These are phyloP conservation scores for Rusavskia elegans DNA, from an alignment of 495 filamentous ascomycete genomes.

Conservation along the genomic window DNA sequence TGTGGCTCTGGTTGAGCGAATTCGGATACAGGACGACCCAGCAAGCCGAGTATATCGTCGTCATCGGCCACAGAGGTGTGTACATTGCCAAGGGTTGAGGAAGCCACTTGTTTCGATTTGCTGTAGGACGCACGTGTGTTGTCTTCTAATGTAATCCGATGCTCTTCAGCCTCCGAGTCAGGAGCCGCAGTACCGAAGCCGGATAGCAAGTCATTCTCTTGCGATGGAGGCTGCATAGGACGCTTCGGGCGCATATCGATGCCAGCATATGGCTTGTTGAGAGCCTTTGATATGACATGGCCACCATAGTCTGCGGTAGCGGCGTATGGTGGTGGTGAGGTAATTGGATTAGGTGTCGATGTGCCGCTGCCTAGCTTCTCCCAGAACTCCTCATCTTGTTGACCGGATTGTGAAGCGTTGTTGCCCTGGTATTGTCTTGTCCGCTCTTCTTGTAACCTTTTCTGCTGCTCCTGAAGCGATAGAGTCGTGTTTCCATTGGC, in stretches of 20 bases:
- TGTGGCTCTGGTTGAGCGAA: slow-evolving; percentile 29
- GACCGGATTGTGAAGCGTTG: slow-evolving; percentile 52
- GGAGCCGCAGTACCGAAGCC: slow-evolving; percentile 24
- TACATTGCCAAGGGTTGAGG: slow-evolving; percentile 33
- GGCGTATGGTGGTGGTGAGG: slow-evolving; percentile 7
- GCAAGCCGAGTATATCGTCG: slow-evolving; percentile 77
- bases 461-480: slow-evolving; percentile 73
- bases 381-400: slow-evolving; percentile 48
- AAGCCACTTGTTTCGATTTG: not conserved
- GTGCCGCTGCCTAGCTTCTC: slow-evolving; percentile 39
- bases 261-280: slow-evolving; percentile 20
- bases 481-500: slow-evolving; percentile 52
- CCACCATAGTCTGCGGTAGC: slow-evolving; percentile 9
- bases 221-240: not conserved
- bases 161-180: not conserved
- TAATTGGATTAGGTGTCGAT: slow-evolving; percentile 21
- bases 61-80: slow-evolving; percentile 59
- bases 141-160: not conserved
- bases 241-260: slow-evolving; percentile 3
- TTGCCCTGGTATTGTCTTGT: slow-evolving; percentile 58
- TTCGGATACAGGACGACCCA: slow-evolving; percentile 77
- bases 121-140: not conserved
- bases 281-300: slow-evolving; percentile 13
- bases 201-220: not conserved
- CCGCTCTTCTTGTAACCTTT: slow-evolving; percentile 61